These are phyloP conservation scores for Diaporthe sp. DNA, from an alignment of 2,329 filamentous ascomycete genomes.

Conservation along the genomic window DNA sequence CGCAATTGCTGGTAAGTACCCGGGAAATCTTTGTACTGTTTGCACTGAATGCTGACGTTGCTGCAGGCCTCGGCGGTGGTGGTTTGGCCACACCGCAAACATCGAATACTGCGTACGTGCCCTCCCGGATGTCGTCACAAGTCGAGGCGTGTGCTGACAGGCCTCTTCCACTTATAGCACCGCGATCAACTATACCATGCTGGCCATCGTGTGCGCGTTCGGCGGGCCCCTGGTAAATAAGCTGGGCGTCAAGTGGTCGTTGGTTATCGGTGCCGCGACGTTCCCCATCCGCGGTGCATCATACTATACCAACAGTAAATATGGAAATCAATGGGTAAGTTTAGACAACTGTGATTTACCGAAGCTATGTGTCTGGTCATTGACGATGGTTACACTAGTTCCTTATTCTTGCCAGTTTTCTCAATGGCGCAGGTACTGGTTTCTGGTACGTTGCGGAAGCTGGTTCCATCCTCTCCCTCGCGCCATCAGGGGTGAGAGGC, in stretches of 20 bases:
- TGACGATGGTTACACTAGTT: conserved; percentile 47
- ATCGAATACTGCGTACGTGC: conserved; percentile 56
- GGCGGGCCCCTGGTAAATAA: conserved; percentile 63
- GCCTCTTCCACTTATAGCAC: background rate
- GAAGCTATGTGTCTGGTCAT: background rate
- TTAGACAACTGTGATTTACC: background rate
- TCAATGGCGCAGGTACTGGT: conserved; percentile 57
- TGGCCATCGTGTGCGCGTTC: conserved; percentile 53
- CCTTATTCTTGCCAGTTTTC: conserved; percentile 55
- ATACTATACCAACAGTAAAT: conserved; percentile 64
- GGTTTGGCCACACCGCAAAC: conserved; percentile 60
- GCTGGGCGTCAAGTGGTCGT: conserved; percentile 60
- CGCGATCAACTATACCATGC: conserved; percentile 35
- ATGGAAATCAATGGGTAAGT: conserved; percentile 62
- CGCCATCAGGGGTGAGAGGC: conserved; percentile 60
- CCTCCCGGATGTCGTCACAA: conserved; percentile 49
- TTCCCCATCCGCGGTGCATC: conserved; percentile 62
- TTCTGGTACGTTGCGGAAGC: conserved; percentile 65
- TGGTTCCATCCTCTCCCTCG: conserved; percentile 63
- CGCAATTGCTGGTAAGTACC: conserved; percentile 52
- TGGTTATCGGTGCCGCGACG: conserved; percentile 58
- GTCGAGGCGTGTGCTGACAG: background rate
- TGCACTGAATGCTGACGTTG: background rate
- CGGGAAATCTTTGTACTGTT: background rate
- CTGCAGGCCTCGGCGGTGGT: conserved; percentile 56